Percentiles rank a stretch among this genome's conserved stretches.
Evolutionary conservation across 768 basidiomycete genomes (phyloP).

Genomic region (Phylloporus sp.): DNA sequence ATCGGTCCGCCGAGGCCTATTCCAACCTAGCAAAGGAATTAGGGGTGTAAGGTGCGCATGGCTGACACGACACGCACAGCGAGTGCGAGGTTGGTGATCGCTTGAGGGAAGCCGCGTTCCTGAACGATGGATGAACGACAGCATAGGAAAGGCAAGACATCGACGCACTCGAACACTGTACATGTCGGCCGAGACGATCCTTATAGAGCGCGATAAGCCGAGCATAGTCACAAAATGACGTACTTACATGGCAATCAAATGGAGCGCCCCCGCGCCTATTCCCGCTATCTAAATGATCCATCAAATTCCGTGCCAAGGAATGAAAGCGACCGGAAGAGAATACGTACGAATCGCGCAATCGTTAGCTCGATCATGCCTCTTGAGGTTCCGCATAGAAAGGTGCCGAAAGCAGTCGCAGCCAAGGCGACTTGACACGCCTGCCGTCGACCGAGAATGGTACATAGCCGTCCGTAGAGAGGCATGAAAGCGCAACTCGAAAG

Average conservation of each 20-base stretch:
- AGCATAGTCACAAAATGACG: too few relatives aligned
- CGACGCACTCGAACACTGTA: constrained; percentile 15
- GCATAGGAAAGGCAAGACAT: background rate
- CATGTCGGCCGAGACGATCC: constrained; percentile 22
- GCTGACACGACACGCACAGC: background rate
- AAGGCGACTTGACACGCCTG: constrained; percentile 13
- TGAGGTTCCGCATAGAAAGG: constrained; percentile 11
- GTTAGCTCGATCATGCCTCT: constrained; percentile 9
- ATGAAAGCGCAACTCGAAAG: constrained; percentile 18
- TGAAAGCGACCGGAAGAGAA: too few relatives aligned
- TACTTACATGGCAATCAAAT: constrained; percentile 18
- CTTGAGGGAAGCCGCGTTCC: constrained; percentile 34
- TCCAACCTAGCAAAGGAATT: constrained; percentile 11
- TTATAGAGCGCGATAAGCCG: too few relatives aligned
- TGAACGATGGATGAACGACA: background rate
- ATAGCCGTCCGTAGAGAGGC: constrained; percentile 17
- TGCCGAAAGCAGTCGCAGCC: constrained; percentile 4
- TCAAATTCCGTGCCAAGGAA: background rate
- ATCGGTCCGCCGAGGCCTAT: constrained; percentile 23
- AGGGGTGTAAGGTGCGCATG: background rate
- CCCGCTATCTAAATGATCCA: constrained; percentile 16
- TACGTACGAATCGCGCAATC: constrained; percentile 25
- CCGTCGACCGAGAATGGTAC: constrained; percentile 13
- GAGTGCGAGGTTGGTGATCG: constrained; percentile 33
- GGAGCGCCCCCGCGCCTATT: constrained; percentile 19